Percentiles rank a stretch among this genome's conserved stretches.
Conservation (phyloP, 768 basidiomycete genomes). For the Rhizopogon vinicolor region DNA sequence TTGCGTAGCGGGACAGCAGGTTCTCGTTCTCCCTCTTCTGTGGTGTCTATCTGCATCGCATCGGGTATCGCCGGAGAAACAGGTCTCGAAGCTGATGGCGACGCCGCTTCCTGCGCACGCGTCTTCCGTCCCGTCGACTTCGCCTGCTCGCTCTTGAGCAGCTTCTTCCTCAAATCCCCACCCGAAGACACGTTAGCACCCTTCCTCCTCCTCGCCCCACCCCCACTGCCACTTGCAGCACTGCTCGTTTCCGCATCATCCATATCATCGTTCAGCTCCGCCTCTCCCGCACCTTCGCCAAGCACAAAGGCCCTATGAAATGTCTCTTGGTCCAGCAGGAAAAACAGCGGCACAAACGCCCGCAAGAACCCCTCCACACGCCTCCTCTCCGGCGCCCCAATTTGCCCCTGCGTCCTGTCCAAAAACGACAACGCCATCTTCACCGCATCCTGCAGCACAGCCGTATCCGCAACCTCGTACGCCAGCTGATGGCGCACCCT, state of each 20-base stretch:
- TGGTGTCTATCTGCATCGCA: constrained; percentile 28
- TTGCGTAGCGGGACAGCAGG: constrained; percentile 18
- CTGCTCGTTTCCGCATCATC: constrained; percentile 36
- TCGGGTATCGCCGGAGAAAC: constrained; percentile 58
- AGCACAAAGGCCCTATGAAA: constrained; percentile 70
- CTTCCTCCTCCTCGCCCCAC: constrained; percentile 36
- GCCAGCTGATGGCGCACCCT: constrained; percentile 75
- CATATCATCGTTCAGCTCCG: constrained; percentile 49
- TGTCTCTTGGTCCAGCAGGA: constrained; percentile 64
- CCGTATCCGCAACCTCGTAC: constrained; percentile 67
- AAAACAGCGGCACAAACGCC: constrained; percentile 70
- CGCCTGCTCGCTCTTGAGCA: constrained; percentile 80
- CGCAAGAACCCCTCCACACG: constrained; percentile 82
- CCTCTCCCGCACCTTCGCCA: constrained; percentile 56
- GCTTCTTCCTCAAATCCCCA: constrained; percentile 72
- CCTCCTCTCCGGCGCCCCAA: constrained; percentile 66
- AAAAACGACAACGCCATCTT: constrained; percentile 89
- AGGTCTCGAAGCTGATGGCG: constrained; percentile 55
- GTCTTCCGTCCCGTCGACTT: constrained; percentile 63
- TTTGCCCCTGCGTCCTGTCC: constrained; percentile 80
- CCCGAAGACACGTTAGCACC: constrained; percentile 36
- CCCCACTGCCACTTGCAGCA: constrained; percentile 25
- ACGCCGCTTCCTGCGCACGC: constrained; percentile 45
- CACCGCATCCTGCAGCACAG: constrained; percentile 79
- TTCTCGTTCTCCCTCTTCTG: constrained; percentile 24